Conservation (phyloP, 176 grass and related monocot species). For the Urochloa ruziziensis region DNA sequence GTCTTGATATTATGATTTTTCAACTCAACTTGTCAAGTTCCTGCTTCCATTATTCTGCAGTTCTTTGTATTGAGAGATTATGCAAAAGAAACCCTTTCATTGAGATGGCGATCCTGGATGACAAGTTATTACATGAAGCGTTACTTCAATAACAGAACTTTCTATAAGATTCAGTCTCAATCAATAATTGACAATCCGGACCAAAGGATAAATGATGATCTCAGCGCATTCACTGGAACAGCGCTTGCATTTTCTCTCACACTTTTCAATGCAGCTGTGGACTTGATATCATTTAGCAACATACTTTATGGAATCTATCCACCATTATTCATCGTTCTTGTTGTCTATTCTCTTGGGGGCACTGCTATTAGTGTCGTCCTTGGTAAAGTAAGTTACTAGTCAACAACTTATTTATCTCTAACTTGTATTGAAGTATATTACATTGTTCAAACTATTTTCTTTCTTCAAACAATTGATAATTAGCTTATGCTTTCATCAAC, state of each 20-base stretch:
- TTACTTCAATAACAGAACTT: constrained; percentile 85
- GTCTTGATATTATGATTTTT: constrained; percentile 21
- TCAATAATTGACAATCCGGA: constrained; percentile 95
- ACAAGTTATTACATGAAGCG: constrained; percentile 94
- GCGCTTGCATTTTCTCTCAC: constrained; percentile 84
- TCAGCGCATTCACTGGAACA: constrained; percentile 89
- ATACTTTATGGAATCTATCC: constrained; percentile 98
- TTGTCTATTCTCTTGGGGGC: constrained; percentile 95
- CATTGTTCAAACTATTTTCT: neutral
- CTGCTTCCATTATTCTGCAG: constrained; percentile 50
- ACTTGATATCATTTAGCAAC: constrained; percentile 98
- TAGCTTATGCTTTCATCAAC: constrained; percentile 16
- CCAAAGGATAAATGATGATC: constrained; percentile 95
- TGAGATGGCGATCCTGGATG: constrained; percentile 99
- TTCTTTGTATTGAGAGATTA: constrained; percentile 98
- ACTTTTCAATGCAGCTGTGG: constrained; percentile 82
- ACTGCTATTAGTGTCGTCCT: constrained; percentile 86
- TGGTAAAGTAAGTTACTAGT: constrained; percentile 73
- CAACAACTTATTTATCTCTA: constrained; percentile 9
- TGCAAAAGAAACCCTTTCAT: constrained; percentile 92
- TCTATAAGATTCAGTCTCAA: constrained; percentile 96
- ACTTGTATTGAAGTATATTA: neutral
- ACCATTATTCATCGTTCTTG: constrained; percentile 86
- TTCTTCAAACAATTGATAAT: constrained; percentile 26
- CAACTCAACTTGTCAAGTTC: constrained; percentile 8